phyloP scores from a whole-genome alignment of 2,329 filamentous ascomycete genomes.

The Exserohilum rostratum region DNA sequence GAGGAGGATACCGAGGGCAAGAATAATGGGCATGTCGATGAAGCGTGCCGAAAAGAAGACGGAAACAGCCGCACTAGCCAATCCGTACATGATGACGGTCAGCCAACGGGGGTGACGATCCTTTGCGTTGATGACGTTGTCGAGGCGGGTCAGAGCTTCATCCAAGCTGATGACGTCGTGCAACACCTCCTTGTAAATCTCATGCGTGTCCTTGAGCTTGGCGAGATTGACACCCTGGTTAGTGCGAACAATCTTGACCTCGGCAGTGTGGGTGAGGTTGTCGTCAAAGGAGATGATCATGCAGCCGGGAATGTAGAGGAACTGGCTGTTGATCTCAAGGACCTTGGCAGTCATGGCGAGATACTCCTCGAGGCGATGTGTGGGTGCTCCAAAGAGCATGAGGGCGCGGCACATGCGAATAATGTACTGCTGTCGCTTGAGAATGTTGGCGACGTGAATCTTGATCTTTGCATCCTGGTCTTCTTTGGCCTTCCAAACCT shows the following conservation, averaged over 20 bases:
- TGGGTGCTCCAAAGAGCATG: constrained; percentile 89
- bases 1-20: constrained; percentile 73
- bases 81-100: constrained; percentile 70
- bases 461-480: constrained; percentile 63
- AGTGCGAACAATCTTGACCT: constrained; percentile 75
- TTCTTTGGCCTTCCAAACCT: constrained; percentile 37
- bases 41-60: constrained; percentile 78
- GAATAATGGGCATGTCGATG: constrained; percentile 79
- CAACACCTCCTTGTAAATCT: constrained; percentile 79
- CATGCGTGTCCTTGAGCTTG: constrained; percentile 73
- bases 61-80: constrained; percentile 75
- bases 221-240: constrained; percentile 73
- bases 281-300: constrained; percentile 94
- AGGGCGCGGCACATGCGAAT: constrained; percentile 81
- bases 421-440: constrained; percentile 83
- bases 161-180: constrained; percentile 74
- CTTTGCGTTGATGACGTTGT: constrained; percentile 64
- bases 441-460: constrained; percentile 68
- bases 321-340: constrained; percentile 84
- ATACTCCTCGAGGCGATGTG: constrained; percentile 88
- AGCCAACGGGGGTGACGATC: constrained; percentile 58
- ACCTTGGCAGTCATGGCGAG: constrained; percentile 84
- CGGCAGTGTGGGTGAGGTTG: constrained; percentile 66
- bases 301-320: constrained; percentile 85
- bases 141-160: constrained; percentile 68